Evolutionary conservation across 73 alveolate genomes (phyloP), one percentile per base, ranked within the genome.

Genomic region (Paramecium tetraurelia): DNA sequence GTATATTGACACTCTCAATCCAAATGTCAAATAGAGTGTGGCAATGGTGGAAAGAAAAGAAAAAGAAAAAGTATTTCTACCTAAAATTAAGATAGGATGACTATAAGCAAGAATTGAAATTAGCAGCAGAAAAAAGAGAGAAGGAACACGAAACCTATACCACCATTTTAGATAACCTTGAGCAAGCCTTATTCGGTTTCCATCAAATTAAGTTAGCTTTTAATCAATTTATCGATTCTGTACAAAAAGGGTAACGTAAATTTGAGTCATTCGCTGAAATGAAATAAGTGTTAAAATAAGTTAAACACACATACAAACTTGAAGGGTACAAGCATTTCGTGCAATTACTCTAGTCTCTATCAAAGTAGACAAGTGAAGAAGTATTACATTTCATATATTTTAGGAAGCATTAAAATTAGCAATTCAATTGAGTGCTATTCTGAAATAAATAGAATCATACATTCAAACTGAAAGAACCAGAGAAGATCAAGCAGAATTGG

Each of bases 251-350:
- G 2, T 80, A 80, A 80, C 29, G 75, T n/a, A 43, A 80, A 22
- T 80, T 80, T 80, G 70, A 41, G 18, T 80, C 90, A 11, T 80
- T 80, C 46, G 72, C n/a, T 18, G 90, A 80, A 80, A 40, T 80
- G 36, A 40, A 48, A 44, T 9, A 80, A 80, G 68, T 41, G 9
- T 20, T 80, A 18, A 80, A 80, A 24, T 27, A 41, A 31, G 72
- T 80, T 40, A 41, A 43, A 20, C 90, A 80, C 31, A 24, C 24
- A 7, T 31, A 22, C 38, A 80, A 80, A 80, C 57, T 80, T 38
- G 90, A 80, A 44, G 90, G 90, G 7, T 80, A 43, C 27, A 80
- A 80, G 46, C 57, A 80, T 80, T 5, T 80, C 21, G 75, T 27
- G 2, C 14, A 31, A 22, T 41, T 80, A 14, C 48, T 41, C 0